These are phyloP conservation scores for Penicillium nordicum DNA, from an alignment of 2,329 filamentous ascomycete genomes.

Conservation along the genomic window DNA sequence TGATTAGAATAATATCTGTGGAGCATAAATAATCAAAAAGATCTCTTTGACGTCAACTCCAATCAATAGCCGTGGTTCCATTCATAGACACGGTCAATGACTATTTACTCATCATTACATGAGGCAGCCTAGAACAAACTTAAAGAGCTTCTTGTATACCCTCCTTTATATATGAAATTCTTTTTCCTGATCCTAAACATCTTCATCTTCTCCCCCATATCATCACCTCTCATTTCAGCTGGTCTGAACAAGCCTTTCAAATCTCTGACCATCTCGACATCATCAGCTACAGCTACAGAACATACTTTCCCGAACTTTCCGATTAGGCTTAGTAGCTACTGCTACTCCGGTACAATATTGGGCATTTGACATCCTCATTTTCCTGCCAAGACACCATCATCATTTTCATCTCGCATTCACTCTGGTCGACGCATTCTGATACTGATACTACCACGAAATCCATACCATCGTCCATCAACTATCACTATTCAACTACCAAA, in stretches of 20 bases:
- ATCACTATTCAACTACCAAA: neutral
- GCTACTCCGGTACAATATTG: neutral
- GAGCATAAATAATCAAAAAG: neutral
- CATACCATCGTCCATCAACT: neutral
- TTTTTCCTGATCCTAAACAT: neutral
- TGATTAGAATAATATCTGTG: neutral
- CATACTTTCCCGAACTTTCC: neutral
- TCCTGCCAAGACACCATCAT: neutral
- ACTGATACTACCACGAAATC: neutral
- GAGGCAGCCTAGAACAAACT: neutral
- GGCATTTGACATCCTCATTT: neutral
- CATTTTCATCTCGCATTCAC: neutral
- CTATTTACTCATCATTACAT: conserved; percentile 19
- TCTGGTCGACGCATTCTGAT: neutral
- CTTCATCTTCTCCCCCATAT: neutral
- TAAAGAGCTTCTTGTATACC: neutral
- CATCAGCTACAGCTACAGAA: neutral
- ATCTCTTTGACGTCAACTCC: conserved; percentile 6
- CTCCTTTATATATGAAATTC: too few relatives aligned
- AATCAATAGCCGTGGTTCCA: conserved; percentile 8
- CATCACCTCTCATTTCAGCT: conserved; percentile 16
- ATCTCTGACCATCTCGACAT: neutral
- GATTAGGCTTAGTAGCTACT: neutral
- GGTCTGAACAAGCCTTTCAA: conserved; percentile 15
- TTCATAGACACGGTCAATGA: conserved; percentile 5